phyloP scores from a whole-genome alignment of 75 land plant species.

The Sequoiadendron giganteum region DNA sequence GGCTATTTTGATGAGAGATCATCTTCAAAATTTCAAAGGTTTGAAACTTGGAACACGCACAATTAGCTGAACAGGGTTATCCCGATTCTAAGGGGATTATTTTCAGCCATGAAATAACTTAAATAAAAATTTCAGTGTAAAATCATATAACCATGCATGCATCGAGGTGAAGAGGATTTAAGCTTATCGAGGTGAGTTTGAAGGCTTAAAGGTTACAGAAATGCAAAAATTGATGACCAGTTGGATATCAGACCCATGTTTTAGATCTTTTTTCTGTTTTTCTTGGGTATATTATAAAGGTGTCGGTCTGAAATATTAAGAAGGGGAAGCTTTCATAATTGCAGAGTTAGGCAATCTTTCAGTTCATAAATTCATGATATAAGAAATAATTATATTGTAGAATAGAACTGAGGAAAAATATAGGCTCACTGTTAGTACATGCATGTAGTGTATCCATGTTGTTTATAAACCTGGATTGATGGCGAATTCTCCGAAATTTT shows the following conservation, averaged over 20 bases:
- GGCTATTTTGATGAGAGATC: not conserved
- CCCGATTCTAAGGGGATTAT: not conserved
- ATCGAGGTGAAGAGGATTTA: not conserved
- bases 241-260: constrained; percentile 3
- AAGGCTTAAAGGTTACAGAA: not conserved
- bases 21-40: not conserved
- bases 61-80: not conserved
- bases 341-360: not conserved
- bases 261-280: not conserved
- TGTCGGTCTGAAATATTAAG: not conserved
- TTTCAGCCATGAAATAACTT: not conserved
- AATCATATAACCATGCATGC: not conserved
- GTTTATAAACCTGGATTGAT: not conserved
- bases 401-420: not conserved
- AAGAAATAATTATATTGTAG: not conserved
- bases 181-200: not conserved
- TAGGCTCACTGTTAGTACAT: not conserved
- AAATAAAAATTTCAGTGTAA: not conserved
- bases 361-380: not conserved
- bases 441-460: not conserved
- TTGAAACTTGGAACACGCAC: not conserved
- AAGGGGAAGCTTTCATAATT: not conserved
- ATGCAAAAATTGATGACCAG: not conserved
- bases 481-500: not conserved
- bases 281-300: not conserved